Evolutionary conservation across 106 monocot genomes (phyloP), one percentile per base, ranked within the genome.

Genomic region (Iris macrosiphon): DNA sequence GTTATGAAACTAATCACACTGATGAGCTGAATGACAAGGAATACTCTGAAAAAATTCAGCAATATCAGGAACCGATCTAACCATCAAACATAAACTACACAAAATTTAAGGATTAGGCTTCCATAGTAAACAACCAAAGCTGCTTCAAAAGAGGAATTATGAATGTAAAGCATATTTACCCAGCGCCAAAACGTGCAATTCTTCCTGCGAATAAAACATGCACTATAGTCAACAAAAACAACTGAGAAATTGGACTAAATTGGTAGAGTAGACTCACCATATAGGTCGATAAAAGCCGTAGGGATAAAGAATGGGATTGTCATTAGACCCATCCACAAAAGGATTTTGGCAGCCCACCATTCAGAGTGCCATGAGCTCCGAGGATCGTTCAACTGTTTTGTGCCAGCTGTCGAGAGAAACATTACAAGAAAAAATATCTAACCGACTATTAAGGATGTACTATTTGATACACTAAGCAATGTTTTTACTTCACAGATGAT

Each of bases 21-120:
- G 30, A 96, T 28, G 16, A 96, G 82, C 49, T 96, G 95, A 62
- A 96, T 86, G 31, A 96, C 30, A n/a, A 96, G 85, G 69, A 96
- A 96, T n/a, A 72, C 65, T 63, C 95, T 96, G 78, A 41, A 59
- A 62, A 26, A 31, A 30, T 9, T 19, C 4, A 44, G 49, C 2
- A 24, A 35, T 20, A 40, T 19, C 9, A 25, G 16, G 7, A 38
- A 55, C 5, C 0, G 4, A 33, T 19, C 31, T 16, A 17, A 12
- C 12, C 11, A 18, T 7, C n/a, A 63, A 34, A 8, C 49, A 37
- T 14, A 19, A 19, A 23, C 7, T 51, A n/a, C n/a, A n/a, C n/a
- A n/a, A n/a, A n/a, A n/a, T n/a, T n/a, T n/a, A n/a, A n/a, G n/a
- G n/a, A n/a, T n/a, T n/a, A n/a, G n/a, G n/a, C n/a, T n/a, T n/a